These are phyloP conservation scores for Talaromyces sp. DNA, from an alignment of 2,329 filamentous ascomycete species.

Conservation along the genomic window DNA sequence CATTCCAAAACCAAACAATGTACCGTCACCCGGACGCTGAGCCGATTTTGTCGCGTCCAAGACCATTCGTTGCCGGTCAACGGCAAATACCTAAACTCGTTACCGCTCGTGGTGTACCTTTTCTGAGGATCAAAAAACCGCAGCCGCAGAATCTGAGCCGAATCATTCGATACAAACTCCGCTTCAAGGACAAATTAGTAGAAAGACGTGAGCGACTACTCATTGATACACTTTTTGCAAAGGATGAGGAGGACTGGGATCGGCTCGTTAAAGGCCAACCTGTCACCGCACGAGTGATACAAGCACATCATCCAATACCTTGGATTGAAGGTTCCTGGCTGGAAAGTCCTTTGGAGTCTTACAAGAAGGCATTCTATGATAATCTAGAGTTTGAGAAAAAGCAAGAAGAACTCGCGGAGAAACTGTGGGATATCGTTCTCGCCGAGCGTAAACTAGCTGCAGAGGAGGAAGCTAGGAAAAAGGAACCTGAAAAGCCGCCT, in stretches of 20 bases:
- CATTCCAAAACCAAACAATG: conserved; percentile 26
- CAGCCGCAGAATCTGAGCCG: conserved; percentile 37
- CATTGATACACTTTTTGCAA: conserved; percentile 28
- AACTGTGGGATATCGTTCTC: conserved; percentile 39
- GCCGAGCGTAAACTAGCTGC: conserved; percentile 33
- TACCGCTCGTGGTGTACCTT: conserved; percentile 38
- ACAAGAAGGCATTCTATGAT: conserved; percentile 21
- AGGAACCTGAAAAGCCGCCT: background rate
- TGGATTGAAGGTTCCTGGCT: conserved; percentile 23
- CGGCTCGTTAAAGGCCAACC: conserved; percentile 21
- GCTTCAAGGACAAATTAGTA: conserved; percentile 31
- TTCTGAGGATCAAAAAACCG: conserved; percentile 43
- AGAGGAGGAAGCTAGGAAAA: conserved; percentile 18
- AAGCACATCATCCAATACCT: background rate
- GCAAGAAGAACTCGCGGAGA: conserved; percentile 26
- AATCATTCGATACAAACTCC: conserved; percentile 33
- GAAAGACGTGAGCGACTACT: conserved; percentile 29
- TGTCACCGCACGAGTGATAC: background rate
- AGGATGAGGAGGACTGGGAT: conserved; percentile 42
- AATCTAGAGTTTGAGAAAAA: conserved; percentile 22
- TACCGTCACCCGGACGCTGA: conserved; percentile 29
- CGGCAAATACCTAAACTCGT: conserved; percentile 39
- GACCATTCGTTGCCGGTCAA: conserved; percentile 29
- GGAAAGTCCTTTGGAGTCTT: conserved; percentile 17
- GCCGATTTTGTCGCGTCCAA: conserved; percentile 34